phyloP scores from a whole-genome alignment of 2,329 filamentous ascomycete species.

The Myriosclerotinia curreyana region DNA sequence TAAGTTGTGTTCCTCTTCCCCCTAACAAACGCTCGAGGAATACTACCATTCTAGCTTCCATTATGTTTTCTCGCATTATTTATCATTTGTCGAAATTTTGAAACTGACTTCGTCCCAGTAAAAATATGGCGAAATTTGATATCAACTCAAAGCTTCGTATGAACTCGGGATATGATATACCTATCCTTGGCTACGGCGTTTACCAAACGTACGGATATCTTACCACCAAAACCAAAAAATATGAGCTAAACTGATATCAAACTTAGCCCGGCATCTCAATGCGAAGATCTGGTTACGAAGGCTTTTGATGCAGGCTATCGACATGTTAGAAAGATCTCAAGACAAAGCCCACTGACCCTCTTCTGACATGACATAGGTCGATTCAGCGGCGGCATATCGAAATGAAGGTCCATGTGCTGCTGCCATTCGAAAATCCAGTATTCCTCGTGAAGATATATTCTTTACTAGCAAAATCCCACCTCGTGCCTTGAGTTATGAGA shows the following conservation, averaged over 20 bases:
- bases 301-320: constrained; percentile 55
- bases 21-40: background rate
- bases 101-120: constrained; percentile 5
- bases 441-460: constrained; percentile 56
- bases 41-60: too few species aligned
- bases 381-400: constrained; percentile 55
- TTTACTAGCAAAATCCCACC: constrained; percentile 61
- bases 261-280: constrained; percentile 52
- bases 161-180: constrained; percentile 60
- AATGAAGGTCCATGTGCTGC: constrained; percentile 55
- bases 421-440: constrained; percentile 50
- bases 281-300: constrained; percentile 56
- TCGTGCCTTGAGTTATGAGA: constrained; percentile 56
- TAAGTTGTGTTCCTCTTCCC: background rate
- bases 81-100: background rate
- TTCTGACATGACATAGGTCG: constrained; percentile 45
- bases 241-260: constrained; percentile 21
- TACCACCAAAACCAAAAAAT: background rate
- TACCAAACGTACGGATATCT: constrained; percentile 42
- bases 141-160: constrained; percentile 48
- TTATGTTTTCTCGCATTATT: background rate
- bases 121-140: constrained; percentile 44
- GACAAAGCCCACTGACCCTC: background rate
- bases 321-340: constrained; percentile 45
- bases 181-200: constrained; percentile 55